Evolutionary conservation across 2,329 filamentous ascomycete species (phyloP).

Genomic region (Penicillium sp.): DNA sequence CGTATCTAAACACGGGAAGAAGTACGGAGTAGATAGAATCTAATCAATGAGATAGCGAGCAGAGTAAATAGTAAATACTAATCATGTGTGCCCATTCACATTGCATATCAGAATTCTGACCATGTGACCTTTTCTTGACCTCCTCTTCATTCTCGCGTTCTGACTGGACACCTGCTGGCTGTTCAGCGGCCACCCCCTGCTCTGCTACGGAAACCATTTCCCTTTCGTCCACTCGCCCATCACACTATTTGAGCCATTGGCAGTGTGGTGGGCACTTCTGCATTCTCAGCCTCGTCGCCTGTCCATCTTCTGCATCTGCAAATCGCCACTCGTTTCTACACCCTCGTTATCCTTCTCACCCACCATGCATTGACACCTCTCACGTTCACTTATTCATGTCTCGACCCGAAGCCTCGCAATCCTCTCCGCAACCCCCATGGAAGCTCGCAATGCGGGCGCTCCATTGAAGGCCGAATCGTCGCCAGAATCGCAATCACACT

Average conservation of each 20-base stretch:
- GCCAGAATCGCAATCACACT: slow-evolving; percentile 5
- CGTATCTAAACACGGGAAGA: not conserved
- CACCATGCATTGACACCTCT: slow-evolving; percentile 4
- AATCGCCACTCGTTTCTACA: not conserved
- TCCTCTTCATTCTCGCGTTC: not conserved
- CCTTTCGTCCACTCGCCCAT: not conserved
- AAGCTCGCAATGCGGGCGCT: slow-evolving; percentile 28
- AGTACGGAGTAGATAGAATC: not conserved
- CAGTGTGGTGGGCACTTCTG: not conserved
- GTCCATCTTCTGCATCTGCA: not conserved
- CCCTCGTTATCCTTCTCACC: too few species aligned
- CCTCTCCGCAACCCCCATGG: slow-evolving; percentile 25
- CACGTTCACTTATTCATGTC: slow-evolving; percentile 27
- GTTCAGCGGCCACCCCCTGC: not conserved
- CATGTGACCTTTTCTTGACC: not conserved
- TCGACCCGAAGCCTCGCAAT: slow-evolving; percentile 15
- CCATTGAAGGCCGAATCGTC: slow-evolving; percentile 13
- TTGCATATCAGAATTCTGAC: not conserved
- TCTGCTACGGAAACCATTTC: not conserved
- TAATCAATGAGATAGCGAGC: too few species aligned
- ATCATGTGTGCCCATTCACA: not conserved
- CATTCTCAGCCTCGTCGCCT: slow-evolving; percentile 8
- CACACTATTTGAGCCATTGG: not conserved
- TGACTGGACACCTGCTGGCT: not conserved
- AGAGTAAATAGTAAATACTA: too few species aligned